Conservation (phyloP, 1,139 yeast species). For the Suhomyces taliae region DNA sequence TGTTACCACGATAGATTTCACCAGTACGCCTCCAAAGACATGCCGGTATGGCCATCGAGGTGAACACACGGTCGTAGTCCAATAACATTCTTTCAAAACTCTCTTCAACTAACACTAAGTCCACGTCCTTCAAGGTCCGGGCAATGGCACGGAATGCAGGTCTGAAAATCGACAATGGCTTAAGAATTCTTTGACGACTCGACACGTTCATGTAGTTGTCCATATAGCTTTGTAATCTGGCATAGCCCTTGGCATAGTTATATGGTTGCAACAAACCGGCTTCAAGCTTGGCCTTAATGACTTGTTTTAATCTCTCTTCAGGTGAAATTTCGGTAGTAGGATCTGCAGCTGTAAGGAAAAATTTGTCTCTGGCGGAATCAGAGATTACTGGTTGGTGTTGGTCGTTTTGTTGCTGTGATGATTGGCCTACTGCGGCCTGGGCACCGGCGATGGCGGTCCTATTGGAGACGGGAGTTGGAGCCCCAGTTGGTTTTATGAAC, state of each 20-base stretch:
- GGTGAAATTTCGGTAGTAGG: slow-evolving; percentile 95
- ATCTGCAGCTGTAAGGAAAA: slow-evolving; percentile 94
- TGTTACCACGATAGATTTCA: slow-evolving; percentile 91
- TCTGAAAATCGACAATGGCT: slow-evolving; percentile 81
- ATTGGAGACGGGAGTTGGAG: not conserved
- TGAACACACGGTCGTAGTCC: slow-evolving; percentile 93
- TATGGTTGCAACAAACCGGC: slow-evolving; percentile 94
- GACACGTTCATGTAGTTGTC: slow-evolving; percentile 88
- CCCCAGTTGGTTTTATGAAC: slow-evolving; percentile 10
- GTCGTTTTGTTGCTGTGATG: slow-evolving; percentile 1
- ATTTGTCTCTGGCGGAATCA: slow-evolving; percentile 87
- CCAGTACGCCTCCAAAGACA: slow-evolving; percentile 98
- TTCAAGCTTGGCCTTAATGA: slow-evolving; percentile 91
- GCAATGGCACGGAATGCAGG: slow-evolving; percentile 97
- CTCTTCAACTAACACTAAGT: slow-evolving; percentile 89
- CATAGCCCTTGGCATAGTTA: slow-evolving; percentile 92
- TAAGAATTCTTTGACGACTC: slow-evolving; percentile 82
- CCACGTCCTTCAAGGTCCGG: slow-evolving; percentile 85
- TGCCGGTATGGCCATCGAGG: slow-evolving; percentile 98
- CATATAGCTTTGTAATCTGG: slow-evolving; percentile 86
- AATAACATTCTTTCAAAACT: slow-evolving; percentile 90
- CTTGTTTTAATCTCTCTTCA: slow-evolving; percentile 89
- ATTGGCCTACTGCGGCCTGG: not conserved
- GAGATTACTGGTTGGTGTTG: slow-evolving; percentile 53
- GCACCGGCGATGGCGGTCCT: not conserved